These are phyloP conservation scores for Iberis amara DNA, from an alignment of 441 rosid genomes.

Conservation along the genomic window DNA sequence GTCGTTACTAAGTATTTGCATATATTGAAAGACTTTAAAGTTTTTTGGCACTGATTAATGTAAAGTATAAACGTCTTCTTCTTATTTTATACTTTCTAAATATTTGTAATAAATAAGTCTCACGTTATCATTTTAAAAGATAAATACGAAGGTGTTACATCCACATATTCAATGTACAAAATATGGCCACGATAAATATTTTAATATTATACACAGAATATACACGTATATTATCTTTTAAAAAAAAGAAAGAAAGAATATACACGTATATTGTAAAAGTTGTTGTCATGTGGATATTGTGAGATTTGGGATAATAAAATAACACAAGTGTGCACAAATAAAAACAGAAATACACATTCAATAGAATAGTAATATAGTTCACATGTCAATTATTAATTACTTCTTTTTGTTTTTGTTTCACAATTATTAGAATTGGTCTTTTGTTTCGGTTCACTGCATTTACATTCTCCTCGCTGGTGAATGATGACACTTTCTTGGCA, in stretches of 20 bases:
- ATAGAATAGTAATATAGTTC: neutral
- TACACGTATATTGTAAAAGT: slow-evolving; percentile 16
- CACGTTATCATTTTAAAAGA: neutral
- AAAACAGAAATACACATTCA: neutral
- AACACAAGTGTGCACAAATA: too few species aligned
- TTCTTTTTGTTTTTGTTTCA: too few species aligned
- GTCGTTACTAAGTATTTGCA: slow-evolving; percentile 20
- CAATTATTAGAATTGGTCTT: too few species aligned
- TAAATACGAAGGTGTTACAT: slow-evolving; percentile 16
- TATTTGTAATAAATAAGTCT: slow-evolving; percentile 8
- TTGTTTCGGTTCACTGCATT: too few species aligned
- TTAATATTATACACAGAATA: neutral
- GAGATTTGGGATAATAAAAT: neutral
- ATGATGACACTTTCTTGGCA: slow-evolving; percentile 13
- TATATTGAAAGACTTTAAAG: neutral
- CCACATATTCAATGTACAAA: slow-evolving; percentile 25
- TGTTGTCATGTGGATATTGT: slow-evolving; percentile 20
- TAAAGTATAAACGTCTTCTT: neutral
- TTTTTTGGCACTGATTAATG: neutral
- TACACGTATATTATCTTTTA: too few species aligned
- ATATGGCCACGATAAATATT: neutral
- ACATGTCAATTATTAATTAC: too few species aligned
- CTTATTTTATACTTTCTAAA: neutral
- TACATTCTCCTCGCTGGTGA: slow-evolving; percentile 10
- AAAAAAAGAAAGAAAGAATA: too few species aligned